These are phyloP conservation scores for Fusarium sp. DNA, from an alignment of 2,329 filamentous ascomycete species.

Conservation along the genomic window DNA sequence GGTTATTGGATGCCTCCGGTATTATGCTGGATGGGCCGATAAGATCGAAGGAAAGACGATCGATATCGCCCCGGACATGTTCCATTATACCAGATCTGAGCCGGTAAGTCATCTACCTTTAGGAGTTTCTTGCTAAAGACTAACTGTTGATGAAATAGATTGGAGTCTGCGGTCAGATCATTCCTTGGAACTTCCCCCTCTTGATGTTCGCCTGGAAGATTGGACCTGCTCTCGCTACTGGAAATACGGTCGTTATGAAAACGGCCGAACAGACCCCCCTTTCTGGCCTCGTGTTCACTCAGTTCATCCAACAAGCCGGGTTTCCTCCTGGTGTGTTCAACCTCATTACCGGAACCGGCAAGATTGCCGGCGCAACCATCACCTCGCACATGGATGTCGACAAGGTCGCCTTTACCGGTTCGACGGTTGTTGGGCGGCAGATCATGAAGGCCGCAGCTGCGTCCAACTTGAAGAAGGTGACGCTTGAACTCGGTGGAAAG, in stretches of 20 bases:
- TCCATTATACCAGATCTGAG: conserved; percentile 84
- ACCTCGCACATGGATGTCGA: conserved; percentile 82
- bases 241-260: conserved; percentile 80
- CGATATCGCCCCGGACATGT: conserved; percentile 79
- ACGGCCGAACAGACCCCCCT: conserved; percentile 77
- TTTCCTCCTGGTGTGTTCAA: conserved; percentile 84
- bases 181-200: conserved; percentile 89
- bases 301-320: conserved; percentile 77
- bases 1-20: conserved; percentile 78
- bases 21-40: conserved; percentile 84
- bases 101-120: conserved; percentile 60
- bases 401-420: conserved; percentile 87
- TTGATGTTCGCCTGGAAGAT: conserved; percentile 89
- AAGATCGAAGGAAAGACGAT: conserved; percentile 91
- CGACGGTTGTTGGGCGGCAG: conserved; percentile 75
- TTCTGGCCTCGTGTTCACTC: conserved; percentile 65
- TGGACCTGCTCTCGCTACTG: conserved; percentile 75
- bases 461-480: conserved; percentile 86
- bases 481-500: conserved; percentile 83
- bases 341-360: conserved; percentile 81
- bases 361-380: conserved; percentile 80
- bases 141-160: conserved; percentile 48
- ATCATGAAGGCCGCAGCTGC: conserved; percentile 84
- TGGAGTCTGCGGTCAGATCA: conserved; percentile 79
- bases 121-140: not conserved